Percentiles rank a stretch among this genome's conserved stretches.
Conservation (phyloP, 2,329 filamentous ascomycete species). For the Colletotrichum aenigma region DNA sequence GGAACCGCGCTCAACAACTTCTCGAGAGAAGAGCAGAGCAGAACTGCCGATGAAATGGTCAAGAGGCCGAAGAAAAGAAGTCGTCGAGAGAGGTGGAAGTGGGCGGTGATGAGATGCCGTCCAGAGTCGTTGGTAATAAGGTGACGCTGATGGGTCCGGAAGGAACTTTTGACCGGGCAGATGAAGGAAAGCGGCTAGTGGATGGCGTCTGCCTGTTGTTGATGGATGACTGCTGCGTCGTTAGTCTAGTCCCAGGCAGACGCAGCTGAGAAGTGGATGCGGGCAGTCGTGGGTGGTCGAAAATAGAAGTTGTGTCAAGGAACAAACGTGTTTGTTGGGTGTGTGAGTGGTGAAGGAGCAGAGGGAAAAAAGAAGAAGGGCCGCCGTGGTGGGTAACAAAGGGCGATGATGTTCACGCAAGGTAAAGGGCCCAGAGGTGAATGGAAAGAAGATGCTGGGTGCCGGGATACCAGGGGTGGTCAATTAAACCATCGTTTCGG, state of each 20-base stretch:
- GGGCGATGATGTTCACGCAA: neutral
- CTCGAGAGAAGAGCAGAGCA: neutral
- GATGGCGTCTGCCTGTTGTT: neutral
- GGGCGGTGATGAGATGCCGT: neutral
- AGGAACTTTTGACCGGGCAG: neutral
- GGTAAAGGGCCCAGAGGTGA: neutral
- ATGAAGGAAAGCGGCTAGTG: neutral
- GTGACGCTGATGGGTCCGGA: neutral
- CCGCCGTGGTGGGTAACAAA: neutral
- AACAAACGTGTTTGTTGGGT: neutral
- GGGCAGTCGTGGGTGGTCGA: neutral
- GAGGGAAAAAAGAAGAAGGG: neutral
- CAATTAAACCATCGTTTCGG: conserved; percentile 2
- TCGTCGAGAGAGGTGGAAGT: neutral
- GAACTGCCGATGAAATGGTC: neutral
- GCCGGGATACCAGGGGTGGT: neutral
- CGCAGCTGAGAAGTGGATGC: neutral
- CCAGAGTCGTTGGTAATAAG: neutral
- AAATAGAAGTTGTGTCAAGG: neutral
- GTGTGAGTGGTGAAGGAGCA: neutral
- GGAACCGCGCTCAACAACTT: neutral
- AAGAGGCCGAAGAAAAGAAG: neutral
- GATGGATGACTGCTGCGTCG: neutral
- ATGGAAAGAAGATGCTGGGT: neutral
- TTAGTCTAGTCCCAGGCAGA: neutral